Percentiles rank a stretch among this genome's conserved stretches.
These are phyloP conservation scores for Salvia splendens DNA, from an alignment of 257 asterid genomes.

Conservation along the genomic window DNA sequence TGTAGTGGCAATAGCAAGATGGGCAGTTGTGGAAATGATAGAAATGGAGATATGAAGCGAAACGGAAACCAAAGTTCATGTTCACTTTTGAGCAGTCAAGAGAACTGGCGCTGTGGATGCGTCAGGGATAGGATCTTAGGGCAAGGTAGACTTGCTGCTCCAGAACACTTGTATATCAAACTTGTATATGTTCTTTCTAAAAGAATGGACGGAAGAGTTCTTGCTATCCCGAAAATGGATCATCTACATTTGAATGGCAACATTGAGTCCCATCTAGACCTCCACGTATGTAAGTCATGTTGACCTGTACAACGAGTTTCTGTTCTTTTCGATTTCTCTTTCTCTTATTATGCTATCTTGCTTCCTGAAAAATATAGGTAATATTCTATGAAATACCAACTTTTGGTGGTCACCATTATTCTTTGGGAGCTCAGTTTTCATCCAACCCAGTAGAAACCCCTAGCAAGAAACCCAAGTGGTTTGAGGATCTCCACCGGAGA, in stretches of 20 bases:
- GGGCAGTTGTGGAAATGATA: slow-evolving; percentile 33
- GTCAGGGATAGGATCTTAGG: slow-evolving; percentile 41
- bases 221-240: slow-evolving; percentile 59
- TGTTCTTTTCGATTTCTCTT: neutral
- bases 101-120: slow-evolving; percentile 61
- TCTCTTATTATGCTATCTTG: slow-evolving; percentile 31
- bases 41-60: slow-evolving; percentile 21
- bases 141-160: slow-evolving; percentile 37
- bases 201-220: slow-evolving; percentile 35
- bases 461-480: slow-evolving; percentile 82
- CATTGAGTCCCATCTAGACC: slow-evolving; percentile 53
- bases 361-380: slow-evolving; percentile 49
- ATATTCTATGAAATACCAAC: slow-evolving; percentile 67
- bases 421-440: slow-evolving; percentile 46
- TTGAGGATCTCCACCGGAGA: slow-evolving; percentile 59
- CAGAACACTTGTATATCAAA: slow-evolving; percentile 50
- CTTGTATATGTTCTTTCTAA: slow-evolving; percentile 44
- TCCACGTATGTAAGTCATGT: slow-evolving; percentile 98
- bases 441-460: slow-evolving; percentile 38
- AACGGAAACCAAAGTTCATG: slow-evolving; percentile 25
- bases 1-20: slow-evolving; percentile 34
- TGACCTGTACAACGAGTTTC: slow-evolving; percentile 28
- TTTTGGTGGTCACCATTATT: slow-evolving; percentile 76
- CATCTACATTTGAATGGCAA: slow-evolving; percentile 72
- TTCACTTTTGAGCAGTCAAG: slow-evolving; percentile 25